phyloP scores from a whole-genome alignment of 495 filamentous ascomycete genomes.

The Hypoxylon lienhwacheense region DNA sequence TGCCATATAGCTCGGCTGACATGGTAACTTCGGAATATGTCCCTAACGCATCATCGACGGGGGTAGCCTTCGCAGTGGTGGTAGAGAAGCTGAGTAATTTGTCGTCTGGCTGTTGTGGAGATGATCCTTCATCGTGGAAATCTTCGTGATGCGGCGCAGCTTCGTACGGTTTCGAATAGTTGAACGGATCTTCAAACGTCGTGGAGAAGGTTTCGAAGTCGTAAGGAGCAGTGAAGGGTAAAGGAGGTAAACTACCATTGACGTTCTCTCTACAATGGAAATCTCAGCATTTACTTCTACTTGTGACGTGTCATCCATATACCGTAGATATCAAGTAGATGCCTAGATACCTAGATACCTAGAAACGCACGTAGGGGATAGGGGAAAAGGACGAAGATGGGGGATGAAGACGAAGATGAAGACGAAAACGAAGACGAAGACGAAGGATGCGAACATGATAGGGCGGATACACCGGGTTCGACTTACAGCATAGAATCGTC shows the following conservation, averaged over 20 bases:
- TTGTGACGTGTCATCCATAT: slow-evolving; percentile 3
- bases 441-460: too few relatives aligned
- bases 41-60: slow-evolving; percentile 62
- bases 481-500: slow-evolving; percentile 53
- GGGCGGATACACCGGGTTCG: slow-evolving; percentile 6
- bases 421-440: too few relatives aligned
- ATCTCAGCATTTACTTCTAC: slow-evolving; percentile 23
- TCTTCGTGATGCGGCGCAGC: slow-evolving; percentile 34
- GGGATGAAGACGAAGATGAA: too few relatives aligned
- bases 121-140: slow-evolving; percentile 39
- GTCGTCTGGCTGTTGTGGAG: slow-evolving; percentile 64
- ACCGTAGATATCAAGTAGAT: neutral
- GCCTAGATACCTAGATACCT: too few relatives aligned
- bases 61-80: slow-evolving; percentile 66
- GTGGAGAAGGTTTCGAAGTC: slow-evolving; percentile 57
- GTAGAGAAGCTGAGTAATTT: slow-evolving; percentile 79
- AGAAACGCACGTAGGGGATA: too few relatives aligned
- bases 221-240: slow-evolving; percentile 58
- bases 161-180: slow-evolving; percentile 58
- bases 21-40: slow-evolving; percentile 63
- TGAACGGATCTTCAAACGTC: slow-evolving; percentile 72
- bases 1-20: slow-evolving; percentile 84
- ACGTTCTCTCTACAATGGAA: slow-evolving; percentile 45
- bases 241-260: slow-evolving; percentile 45
- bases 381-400: too few relatives aligned